Base-by-base conservation (phyloP, 768 basidiomycete genomes). In the Paxillus involutus region DNA sequence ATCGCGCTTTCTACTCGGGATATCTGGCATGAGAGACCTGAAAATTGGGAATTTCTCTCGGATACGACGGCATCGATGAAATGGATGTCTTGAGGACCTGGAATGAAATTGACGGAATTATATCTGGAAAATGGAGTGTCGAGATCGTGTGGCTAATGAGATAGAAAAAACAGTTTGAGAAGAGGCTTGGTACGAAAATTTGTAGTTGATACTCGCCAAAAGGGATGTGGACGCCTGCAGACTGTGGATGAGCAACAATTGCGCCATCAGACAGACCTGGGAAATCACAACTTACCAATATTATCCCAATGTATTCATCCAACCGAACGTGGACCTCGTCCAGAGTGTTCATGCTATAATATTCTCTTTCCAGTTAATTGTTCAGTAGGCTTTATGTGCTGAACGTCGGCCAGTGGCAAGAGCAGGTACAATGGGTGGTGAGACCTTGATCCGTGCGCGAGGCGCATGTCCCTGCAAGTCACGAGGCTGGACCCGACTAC, bases 201-300 rank as follows among this genome's bases (percentile, higher is more conserved):
- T 13, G 36, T 46, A 12, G 5, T 4, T 47, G 12, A 1, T 33
- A 55, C 68, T 42, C 21, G 64, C 67, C 52, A 59, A 66, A 59
- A 55, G 48, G 29, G 63, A 52, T 35, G 49, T 60, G 47, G 29
- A 52, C 39, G 35, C 17, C 32, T n/a, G 52, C 51, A 40, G 9
- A 29, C 24, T 19, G 33, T 9, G 36, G 26, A 65, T 71, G 67
- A 69, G 69, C 67, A 59, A 69, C 46, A 63, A 69, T 69, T 61
- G 68, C 69, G 70, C 70, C 55, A 69, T 69, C 59, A 57, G 29
- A 44, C 45, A 26, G 26, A 26, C 43, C 44, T 41, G 30, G 52
- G 49, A 53, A 35, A 51, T 44, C 32, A 6, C 42, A 57, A 24
- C 57, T 49, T 39, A 69, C 67, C 64, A 65, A 51, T 39, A 69